Base-by-base conservation (phyloP, 1,284 basidiomycete species). In the Kalmanozyma brasiliensis region DNA sequence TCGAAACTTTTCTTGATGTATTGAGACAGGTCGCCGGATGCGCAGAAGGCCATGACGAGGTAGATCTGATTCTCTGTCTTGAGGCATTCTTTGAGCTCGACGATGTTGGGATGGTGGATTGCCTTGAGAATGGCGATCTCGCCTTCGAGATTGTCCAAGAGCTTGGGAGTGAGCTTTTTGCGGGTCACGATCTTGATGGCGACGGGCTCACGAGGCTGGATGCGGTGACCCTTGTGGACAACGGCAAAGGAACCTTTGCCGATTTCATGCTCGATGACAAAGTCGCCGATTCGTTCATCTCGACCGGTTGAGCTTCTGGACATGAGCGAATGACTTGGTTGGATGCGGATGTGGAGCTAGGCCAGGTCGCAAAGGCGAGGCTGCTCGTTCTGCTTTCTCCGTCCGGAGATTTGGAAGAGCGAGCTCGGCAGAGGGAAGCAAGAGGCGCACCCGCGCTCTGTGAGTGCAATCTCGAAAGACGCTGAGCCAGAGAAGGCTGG, bases 71-170 rank as follows among this genome's bases (percentile, higher is more conserved):
- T 87, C 74, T 94, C 91, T 24, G 92, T 92, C 79, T 93, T 91
- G 62, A 98, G 89, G 77, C 97, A 96, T 81, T 98, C 93, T 53
- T 93, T 88, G 22, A 98, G 87, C 71, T 90, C 89, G 26, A 96
- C 97, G 55, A 99, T 91, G 84, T 98, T 94, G 49, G 90, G 87
- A 83, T 99, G 93, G 17, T 90, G 91, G 57, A 98, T 88, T 4
- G 90, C 89, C 85, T 97, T 98, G 77, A 98, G 88, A 72, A 99
- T 98, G 70, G 92, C 90, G 71, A 98, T 98, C 86, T 99, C 95
- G 76, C 90, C 93, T 83, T 97, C 93, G 26, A 98, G 88, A 80
- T 98, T 98, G 83, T 98, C 94, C 58, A 97, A 89, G 20, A 98
- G 88, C 85, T 98, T 98, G 22, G 90, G 86, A 22, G 90, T 94